Evolutionary conservation across 768 basidiomycete species (phyloP).

Genomic region (Imleria badia): DNA sequence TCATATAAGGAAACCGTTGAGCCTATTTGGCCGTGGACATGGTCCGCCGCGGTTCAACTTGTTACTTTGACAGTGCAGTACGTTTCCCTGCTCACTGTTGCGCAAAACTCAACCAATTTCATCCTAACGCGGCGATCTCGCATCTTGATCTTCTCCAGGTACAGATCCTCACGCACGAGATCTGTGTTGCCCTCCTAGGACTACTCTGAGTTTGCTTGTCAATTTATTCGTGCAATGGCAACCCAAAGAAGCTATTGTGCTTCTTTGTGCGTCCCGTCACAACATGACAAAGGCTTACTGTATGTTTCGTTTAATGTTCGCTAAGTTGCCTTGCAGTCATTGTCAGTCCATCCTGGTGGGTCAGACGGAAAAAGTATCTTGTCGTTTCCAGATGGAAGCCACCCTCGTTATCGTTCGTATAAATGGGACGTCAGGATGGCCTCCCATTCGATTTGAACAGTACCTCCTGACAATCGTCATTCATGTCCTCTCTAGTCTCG

Average conservation of each 20-base stretch:
- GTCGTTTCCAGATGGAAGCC: conserved; percentile 24
- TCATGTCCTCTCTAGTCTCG: conserved; percentile 19
- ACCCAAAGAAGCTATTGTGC: conserved; percentile 18
- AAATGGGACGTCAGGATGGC: conserved; percentile 20
- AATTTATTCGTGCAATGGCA: conserved; percentile 10
- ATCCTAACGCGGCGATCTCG: conserved; percentile 31
- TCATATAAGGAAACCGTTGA: conserved; percentile 7
- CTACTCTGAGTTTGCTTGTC: conserved; percentile 9
- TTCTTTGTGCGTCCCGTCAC: conserved; percentile 28
- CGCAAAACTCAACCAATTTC: conserved; percentile 23
- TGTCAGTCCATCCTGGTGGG: conserved; percentile 15
- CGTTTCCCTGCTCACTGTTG: neutral
- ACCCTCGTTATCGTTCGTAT: conserved; percentile 22
- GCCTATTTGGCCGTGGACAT: conserved; percentile 18
- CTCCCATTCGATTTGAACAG: conserved; percentile 1
- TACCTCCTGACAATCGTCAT: conserved; percentile 2
- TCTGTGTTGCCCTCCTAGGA: conserved; percentile 15
- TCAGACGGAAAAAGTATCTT: conserved; percentile 20
- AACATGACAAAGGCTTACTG: conserved; percentile 28
- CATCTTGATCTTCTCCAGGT: conserved; percentile 24
- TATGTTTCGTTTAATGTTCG: conserved; percentile 27
- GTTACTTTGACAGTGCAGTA: neutral
- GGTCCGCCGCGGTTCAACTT: conserved; percentile 17
- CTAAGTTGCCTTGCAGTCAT: conserved; percentile 22
- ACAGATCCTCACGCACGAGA: conserved; percentile 16